A percentile compares a stretch with the other conserved stretches of the same genome.
Conservation (phyloP, 768 basidiomycete genomes). For the Boletales sp. region DNA sequence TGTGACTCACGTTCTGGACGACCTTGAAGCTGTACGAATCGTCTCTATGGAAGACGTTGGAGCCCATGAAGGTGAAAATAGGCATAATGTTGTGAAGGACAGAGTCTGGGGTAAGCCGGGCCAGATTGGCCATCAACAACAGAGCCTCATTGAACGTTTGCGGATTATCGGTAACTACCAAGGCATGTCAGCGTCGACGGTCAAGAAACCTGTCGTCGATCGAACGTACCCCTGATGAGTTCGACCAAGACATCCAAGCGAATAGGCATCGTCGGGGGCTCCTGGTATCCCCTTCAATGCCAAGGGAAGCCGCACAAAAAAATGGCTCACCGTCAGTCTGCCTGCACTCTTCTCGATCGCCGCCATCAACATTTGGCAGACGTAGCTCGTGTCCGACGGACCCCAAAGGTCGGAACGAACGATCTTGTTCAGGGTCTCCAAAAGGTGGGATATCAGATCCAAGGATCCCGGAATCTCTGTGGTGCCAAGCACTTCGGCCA, state of each 20-base stretch:
- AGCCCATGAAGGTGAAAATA: conserved; percentile 98
- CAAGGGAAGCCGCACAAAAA: neutral
- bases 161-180: conserved; percentile 79
- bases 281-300: conserved; percentile 35
- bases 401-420: conserved; percentile 51
- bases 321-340: conserved; percentile 47
- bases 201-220: neutral
- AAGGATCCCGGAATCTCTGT: conserved; percentile 62
- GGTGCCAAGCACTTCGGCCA: conserved; percentile 71
- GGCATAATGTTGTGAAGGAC: conserved; percentile 96
- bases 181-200: neutral
- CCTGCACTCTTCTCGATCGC: conserved; percentile 66
- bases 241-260: conserved; percentile 86
- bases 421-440: conserved; percentile 70
- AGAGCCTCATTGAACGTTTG: conserved; percentile 94
- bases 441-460: conserved; percentile 64
- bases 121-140: conserved; percentile 79
- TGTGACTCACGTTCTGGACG: conserved; percentile 71
- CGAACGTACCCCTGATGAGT: conserved; percentile 64
- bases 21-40: conserved; percentile 95
- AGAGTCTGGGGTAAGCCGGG: conserved; percentile 82
- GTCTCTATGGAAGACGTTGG: conserved; percentile 95
- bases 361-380: conserved; percentile 82
- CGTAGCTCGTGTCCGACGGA: conserved; percentile 67
- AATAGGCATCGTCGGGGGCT: conserved; percentile 53